A percentile compares a stretch with the other conserved stretches of the same genome.
Evolutionary conservation across 1,284 basidiomycete species (phyloP).

Genomic region (Melampsora americana): DNA sequence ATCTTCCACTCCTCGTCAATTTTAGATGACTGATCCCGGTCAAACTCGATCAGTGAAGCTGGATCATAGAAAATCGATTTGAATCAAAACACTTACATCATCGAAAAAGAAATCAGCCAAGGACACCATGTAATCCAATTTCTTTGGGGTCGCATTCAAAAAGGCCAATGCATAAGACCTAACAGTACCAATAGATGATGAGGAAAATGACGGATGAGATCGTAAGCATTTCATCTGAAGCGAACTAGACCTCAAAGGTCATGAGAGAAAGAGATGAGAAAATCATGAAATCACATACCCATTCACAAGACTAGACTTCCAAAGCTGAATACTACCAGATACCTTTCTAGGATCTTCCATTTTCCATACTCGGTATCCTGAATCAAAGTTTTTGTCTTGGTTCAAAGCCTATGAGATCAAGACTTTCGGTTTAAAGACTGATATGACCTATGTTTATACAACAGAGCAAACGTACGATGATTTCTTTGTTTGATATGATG

Average conservation of each 20-base stretch:
- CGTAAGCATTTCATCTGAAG: neutral
- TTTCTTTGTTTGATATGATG: conserved; percentile 40
- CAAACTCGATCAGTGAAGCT: neutral
- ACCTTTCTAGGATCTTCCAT: neutral
- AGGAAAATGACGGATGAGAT: neutral
- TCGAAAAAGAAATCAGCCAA: conserved; percentile 39
- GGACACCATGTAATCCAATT: conserved; percentile 17
- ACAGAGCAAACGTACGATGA: conserved; percentile 20
- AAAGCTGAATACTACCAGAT: conserved; percentile 36
- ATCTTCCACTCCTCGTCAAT: conserved; percentile 13
- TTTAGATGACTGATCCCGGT: conserved; percentile 4
- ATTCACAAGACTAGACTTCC: conserved; percentile 32
- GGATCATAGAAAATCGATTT: neutral
- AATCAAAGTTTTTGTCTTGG: conserved; percentile 17
- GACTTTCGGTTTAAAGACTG: neutral
- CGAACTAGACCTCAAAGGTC: too few relatives aligned
- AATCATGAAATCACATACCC: conserved; percentile 3
- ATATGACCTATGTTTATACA: too few relatives aligned
- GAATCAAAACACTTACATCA: conserved; percentile 6
- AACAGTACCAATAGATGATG: neutral
- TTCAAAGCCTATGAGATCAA: conserved; percentile 18
- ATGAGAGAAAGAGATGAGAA: too few relatives aligned
- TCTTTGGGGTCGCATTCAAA: conserved; percentile 19
- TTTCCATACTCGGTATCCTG: conserved; percentile 39
- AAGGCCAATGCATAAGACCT: conserved; percentile 30